Percentiles rank a stretch among this genome's conserved stretches.
These are phyloP conservation scores for Yarrowia phangngaensis DNA, from an alignment of 805 yeast species.

Conservation along the genomic window DNA sequence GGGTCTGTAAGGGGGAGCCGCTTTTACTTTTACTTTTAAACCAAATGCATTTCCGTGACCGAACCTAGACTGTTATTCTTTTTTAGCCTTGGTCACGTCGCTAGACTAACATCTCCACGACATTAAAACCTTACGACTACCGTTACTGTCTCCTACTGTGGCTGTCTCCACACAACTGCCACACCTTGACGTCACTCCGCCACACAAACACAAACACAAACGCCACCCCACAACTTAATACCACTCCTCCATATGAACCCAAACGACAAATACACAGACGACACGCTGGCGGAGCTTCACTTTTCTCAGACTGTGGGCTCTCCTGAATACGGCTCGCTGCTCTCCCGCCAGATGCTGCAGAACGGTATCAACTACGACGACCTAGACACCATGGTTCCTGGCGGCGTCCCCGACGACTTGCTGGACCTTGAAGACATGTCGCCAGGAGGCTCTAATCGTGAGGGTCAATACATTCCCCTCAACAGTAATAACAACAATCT, in stretches of 20 bases:
- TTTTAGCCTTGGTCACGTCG: too few relatives aligned
- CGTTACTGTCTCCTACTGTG: too few relatives aligned
- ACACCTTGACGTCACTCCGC: neutral
- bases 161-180: too few relatives aligned
- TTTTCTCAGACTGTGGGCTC: slow-evolving; percentile 25
- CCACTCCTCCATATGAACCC: slow-evolving; percentile 10
- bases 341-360: slow-evolving; percentile 18
- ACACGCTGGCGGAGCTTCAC: slow-evolving; percentile 25
- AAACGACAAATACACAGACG: slow-evolving; percentile 26
- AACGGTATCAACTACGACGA: slow-evolving; percentile 26
- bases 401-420: slow-evolving; percentile 30
- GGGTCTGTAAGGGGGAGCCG: too few relatives aligned
- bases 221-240: neutral
- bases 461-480: slow-evolving; percentile 14
- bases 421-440: slow-evolving; percentile 33
- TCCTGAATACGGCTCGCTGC: slow-evolving; percentile 23
- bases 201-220: neutral
- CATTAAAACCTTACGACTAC: too few relatives aligned
- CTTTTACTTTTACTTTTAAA: too few relatives aligned
- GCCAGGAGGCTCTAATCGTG: slow-evolving; percentile 28
- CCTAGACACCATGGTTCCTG: slow-evolving; percentile 5
- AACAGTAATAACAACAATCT: neutral
- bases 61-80: too few relatives aligned
- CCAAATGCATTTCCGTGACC: too few relatives aligned
- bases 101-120: too few relatives aligned